Evolutionary conservation across 257 asterid genomes (phyloP).

Genomic region (Capsicum pubescens): DNA sequence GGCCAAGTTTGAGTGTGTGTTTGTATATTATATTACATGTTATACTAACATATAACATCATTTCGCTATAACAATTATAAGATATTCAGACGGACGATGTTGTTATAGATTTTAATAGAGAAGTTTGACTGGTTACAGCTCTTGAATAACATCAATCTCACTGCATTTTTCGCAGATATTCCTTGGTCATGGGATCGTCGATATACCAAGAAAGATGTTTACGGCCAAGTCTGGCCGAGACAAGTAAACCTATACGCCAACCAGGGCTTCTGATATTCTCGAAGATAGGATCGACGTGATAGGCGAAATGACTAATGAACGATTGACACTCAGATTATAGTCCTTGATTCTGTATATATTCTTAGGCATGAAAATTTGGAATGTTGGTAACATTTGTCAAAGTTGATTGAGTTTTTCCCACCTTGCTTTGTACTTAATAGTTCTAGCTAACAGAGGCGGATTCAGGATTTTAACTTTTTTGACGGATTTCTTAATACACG

Average conservation of each 20-base stretch:
- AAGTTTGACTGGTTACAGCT: not conserved
- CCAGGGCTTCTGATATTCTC: conserved; percentile 51
- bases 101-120: not conserved
- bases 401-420: not conserved
- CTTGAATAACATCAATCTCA: not conserved
- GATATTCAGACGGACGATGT: not conserved
- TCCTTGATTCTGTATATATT: conserved; percentile 3
- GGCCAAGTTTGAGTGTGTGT: too few species aligned
- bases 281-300: not conserved
- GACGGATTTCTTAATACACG: too few species aligned
- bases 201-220: conserved; percentile 76
- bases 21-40: too few species aligned
- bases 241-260: conserved; percentile 56
- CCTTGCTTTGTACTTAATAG: not conserved
- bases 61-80: not conserved
- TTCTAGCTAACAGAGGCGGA: too few species aligned
- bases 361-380: not conserved
- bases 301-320: not conserved
- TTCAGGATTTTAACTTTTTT: too few species aligned
- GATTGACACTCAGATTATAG: not conserved
- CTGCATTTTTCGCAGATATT: conserved; percentile 54
- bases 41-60: not conserved
- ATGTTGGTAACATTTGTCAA: not conserved
- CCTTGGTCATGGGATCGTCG: conserved; percentile 99
- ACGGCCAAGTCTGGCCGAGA: conserved; percentile 90